Conservation (phyloP, 2,329 filamentous ascomycete genomes). For the Fusarium sp. region DNA sequence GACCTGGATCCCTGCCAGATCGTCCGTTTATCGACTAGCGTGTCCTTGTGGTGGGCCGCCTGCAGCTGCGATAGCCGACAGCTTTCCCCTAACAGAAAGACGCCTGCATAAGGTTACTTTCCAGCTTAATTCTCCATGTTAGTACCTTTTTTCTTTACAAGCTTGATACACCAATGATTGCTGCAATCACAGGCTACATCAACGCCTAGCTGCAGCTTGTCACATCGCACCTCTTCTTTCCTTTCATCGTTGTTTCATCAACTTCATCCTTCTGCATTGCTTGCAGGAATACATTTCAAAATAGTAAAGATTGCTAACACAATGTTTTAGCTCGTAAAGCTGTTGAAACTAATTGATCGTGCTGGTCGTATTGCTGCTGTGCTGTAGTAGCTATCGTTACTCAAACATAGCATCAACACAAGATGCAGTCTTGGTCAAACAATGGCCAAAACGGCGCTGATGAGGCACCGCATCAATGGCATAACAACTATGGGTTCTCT, state of each 20-base stretch:
- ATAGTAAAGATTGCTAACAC: slow-evolving; percentile 49
- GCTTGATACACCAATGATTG: slow-evolving; percentile 25
- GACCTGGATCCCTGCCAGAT: slow-evolving; percentile 37
- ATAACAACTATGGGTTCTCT: slow-evolving; percentile 50
- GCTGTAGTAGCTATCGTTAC: slow-evolving; percentile 37
- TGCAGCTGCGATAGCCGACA: slow-evolving; percentile 40
- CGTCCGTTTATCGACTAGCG: slow-evolving; percentile 42
- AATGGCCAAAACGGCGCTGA: slow-evolving; percentile 54
- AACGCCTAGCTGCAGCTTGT: slow-evolving; percentile 29
- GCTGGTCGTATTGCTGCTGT: slow-evolving; percentile 39
- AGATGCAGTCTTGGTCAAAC: slow-evolving; percentile 58
- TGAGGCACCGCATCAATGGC: slow-evolving; percentile 52
- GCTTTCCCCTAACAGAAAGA: slow-evolving; percentile 36
- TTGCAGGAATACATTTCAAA: slow-evolving; percentile 26
- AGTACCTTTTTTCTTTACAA: slow-evolving; percentile 39
- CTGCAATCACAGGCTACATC: slow-evolving; percentile 38
- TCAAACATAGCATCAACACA: slow-evolving; percentile 40
- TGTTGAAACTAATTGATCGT: slow-evolving; percentile 40
- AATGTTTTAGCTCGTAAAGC: slow-evolving; percentile 47
- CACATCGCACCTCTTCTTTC: slow-evolving; percentile 5
- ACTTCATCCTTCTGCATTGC: slow-evolving; percentile 14
- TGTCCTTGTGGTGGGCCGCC: slow-evolving; percentile 38
- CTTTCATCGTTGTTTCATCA: slow-evolving; percentile 23
- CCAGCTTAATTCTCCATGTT: slow-evolving; percentile 37
- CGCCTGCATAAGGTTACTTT: slow-evolving; percentile 36